Conservation (phyloP, 352 stramenopile genomes). For the Pelagophyceae sp. region DNA sequence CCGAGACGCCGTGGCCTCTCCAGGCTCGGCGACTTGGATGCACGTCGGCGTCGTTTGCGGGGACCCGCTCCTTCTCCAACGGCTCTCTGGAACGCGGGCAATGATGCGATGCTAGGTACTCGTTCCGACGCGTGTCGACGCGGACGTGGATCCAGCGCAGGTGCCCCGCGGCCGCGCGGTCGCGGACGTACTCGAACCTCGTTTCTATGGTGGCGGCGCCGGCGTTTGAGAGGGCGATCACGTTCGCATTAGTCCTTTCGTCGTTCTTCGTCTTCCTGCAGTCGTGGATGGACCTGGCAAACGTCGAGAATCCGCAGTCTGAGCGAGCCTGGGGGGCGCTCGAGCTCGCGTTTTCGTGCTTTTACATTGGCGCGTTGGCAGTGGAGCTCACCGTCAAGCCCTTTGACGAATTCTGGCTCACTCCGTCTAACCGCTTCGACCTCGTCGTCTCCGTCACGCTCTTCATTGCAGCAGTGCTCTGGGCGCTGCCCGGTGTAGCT, state of each 20-base stretch:
- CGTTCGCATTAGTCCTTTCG: conserved; percentile 9
- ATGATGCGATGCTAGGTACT: too few species aligned
- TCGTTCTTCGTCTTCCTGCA: conserved; percentile 15
- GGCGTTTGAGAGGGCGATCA: neutral
- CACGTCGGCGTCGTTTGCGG: too few species aligned
- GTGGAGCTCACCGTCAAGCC: conserved; percentile 23
- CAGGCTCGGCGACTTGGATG: too few species aligned
- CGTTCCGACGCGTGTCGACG: neutral
- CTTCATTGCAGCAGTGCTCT: conserved; percentile 22
- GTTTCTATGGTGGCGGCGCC: neutral
- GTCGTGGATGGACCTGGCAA: conserved; percentile 19
- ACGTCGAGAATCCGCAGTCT: neutral
- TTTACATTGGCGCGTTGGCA: conserved; percentile 17
- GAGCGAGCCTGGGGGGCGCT: conserved; percentile 16
- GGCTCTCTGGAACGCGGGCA: too few species aligned
- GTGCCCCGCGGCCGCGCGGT: neutral
- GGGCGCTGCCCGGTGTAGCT: conserved; percentile 1
- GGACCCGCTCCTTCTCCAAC: too few species aligned
- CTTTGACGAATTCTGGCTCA: conserved; percentile 21
- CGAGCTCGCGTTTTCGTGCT: conserved; percentile 13
- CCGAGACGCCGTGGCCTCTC: too few species aligned
- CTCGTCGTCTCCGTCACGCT: conserved; percentile 22
- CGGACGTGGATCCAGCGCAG: neutral
- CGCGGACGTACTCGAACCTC: neutral
- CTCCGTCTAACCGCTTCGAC: conserved; percentile 24